phyloP scores from a whole-genome alignment of 164 flowering plant genomes.

The Cinnamomum micranthum region DNA sequence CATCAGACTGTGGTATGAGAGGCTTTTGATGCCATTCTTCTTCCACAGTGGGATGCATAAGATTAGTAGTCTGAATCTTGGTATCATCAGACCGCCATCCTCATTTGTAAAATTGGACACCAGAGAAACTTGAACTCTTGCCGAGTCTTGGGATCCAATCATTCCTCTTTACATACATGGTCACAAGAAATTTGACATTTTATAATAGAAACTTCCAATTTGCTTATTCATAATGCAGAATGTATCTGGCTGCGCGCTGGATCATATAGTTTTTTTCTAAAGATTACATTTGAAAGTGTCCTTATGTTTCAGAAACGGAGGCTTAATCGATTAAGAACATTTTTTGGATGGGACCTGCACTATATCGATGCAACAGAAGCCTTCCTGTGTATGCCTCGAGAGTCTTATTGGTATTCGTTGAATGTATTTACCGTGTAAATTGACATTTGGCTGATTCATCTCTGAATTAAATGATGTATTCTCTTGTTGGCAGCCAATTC shows the following conservation, averaged over 20 bases:
- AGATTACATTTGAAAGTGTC: background rate
- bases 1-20: background rate
- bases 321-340: slow-evolving; percentile 50
- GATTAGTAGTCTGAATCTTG: background rate
- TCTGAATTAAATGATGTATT: background rate
- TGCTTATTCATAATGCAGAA: background rate
- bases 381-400: slow-evolving; percentile 37
- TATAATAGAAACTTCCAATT: background rate
- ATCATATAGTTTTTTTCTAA: background rate
- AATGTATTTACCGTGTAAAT: background rate
- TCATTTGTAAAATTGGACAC: background rate
- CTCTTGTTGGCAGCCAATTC: slow-evolving; percentile 33
- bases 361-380: slow-evolving; percentile 72
- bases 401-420: background rate
- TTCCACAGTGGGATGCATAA: background rate
- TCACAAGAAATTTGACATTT: background rate
- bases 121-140: background rate
- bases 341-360: slow-evolving; percentile 77
- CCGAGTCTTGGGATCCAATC: background rate
- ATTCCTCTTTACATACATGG: background rate
- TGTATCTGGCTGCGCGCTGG: no score
- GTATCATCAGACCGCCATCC: background rate
- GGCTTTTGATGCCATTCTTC: background rate
- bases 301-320: slow-evolving; percentile 57
- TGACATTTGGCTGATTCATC: background rate